Percentiles rank a stretch among this genome's conserved stretches.
Evolutionary conservation across 257 asterid species (phyloP).

Genomic region (Solanum habrochaites): DNA sequence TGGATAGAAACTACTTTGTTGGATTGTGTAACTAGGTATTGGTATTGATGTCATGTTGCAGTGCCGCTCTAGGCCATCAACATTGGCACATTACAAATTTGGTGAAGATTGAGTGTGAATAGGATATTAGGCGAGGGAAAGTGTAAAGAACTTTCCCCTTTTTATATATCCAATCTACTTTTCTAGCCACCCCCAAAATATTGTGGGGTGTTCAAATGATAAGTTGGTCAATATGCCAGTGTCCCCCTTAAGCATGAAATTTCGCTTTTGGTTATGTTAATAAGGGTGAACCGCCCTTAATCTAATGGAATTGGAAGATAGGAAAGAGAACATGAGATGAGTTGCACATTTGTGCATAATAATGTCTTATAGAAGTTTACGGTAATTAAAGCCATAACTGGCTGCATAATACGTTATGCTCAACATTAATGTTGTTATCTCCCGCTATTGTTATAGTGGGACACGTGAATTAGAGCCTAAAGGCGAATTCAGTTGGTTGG

Average conservation of each 20-base stretch:
- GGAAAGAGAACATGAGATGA: not conserved
- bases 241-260: not conserved
- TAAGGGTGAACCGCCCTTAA: not conserved
- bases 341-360: not conserved
- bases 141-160: not conserved
- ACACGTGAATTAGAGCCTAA: not conserved
- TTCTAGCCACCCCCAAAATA: not conserved
- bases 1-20: not conserved
- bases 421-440: not conserved
- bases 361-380: not conserved
- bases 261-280: not conserved
- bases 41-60: not conserved
- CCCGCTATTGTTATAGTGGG: not conserved
- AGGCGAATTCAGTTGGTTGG: not conserved
- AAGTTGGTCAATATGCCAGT: not conserved
- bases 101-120: not conserved
- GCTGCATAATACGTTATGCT: too few species aligned
- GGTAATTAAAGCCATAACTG: not conserved
- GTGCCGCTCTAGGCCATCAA: not conserved
- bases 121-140: not conserved
- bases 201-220: not conserved
- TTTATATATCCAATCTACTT: not conserved
- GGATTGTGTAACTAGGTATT: not conserved
- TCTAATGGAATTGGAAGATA: not conserved
- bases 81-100: not conserved